Evolutionary conservation across 495 filamentous ascomycete species (phyloP), one percentile per base, ranked within the genome.

Genomic region (Lophium mytilinum): DNA sequence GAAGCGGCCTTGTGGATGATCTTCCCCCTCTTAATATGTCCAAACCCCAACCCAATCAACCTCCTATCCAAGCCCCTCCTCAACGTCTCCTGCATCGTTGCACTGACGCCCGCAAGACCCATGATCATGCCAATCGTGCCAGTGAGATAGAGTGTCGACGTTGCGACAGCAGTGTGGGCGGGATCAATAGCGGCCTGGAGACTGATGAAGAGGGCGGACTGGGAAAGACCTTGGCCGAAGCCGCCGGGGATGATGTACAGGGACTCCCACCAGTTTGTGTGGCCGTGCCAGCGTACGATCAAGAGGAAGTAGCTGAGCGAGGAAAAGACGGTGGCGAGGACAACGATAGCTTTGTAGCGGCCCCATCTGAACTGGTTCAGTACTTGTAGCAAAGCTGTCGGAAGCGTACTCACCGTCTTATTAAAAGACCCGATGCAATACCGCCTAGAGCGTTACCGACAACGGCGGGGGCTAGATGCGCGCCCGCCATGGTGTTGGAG

Each of bases 391-490:
- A 3, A 35, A 46, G 51, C 9, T n/a, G 19, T 30, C 6, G 24
- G 6, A n/a, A 45, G 4, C 36, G 54, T 18, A 24, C 66, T 41
- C 37, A 73, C 72, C 65, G 63, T 47, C 71, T 70, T 56, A 88
- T 88, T 55, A 78, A 72, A 0, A 66, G n/a, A 0, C 85, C 84
- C 0, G 82, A 76, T 1, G 81, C 34, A 0, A 89, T 59, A 1
- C 81, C 83, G 4, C 83, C 85, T 1, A 86, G 45, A 0, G 83
- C 78, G 61, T 87, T 88, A 6, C 83, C 85, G 0, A 80, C 64
- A 1, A 88, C 82, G 11, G 83, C 80, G 0, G 84, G 84, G 37
- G 87, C 69, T 0, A 89, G 71, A 63, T 86, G 82, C 0, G 74
- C 73, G 0, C 85, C 85, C 0, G 84, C 77, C 0, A 69, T 64